A percentile compares a stretch with the other conserved stretches of the same genome.
Conservation (phyloP, 805 yeast genomes). For the Spencermartinsiella europaea region DNA sequence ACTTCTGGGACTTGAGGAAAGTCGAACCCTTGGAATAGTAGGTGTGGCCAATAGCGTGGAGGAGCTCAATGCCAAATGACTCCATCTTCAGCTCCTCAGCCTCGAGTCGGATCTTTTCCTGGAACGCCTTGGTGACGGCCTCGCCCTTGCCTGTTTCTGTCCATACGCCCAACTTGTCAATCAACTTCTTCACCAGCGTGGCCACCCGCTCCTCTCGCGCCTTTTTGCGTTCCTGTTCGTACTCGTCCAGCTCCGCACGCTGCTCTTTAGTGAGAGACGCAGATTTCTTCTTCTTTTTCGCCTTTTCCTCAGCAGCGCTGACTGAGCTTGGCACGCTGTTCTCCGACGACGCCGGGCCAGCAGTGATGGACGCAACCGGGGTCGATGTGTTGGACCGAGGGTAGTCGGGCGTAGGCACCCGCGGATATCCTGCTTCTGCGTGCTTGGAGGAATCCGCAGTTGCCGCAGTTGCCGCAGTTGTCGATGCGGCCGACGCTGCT, state of each 20-base stretch:
- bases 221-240: constrained; percentile 69
- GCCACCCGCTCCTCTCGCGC: constrained; percentile 64
- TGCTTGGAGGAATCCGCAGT: background rate
- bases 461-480: constrained; percentile 4
- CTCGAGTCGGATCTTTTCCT: constrained; percentile 64
- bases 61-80: constrained; percentile 86
- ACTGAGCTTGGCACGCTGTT: constrained; percentile 13
- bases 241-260: constrained; percentile 50
- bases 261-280: constrained; percentile 36
- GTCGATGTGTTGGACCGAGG: background rate
- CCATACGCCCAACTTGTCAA: constrained; percentile 47
- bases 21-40: constrained; percentile 73
- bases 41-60: constrained; percentile 72
- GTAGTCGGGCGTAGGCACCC: background rate
- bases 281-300: constrained; percentile 29
- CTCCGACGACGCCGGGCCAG: constrained; percentile 10
- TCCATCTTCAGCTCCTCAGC: constrained; percentile 90
- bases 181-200: constrained; percentile 54
- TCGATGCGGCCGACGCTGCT: constrained; percentile 4
- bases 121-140: constrained; percentile 59
- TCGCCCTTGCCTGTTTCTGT: constrained; percentile 60
- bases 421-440: background rate
- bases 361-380: constrained; percentile 9
- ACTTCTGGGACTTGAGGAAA: constrained; percentile 66
- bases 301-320: constrained; percentile 20